Evolutionary conservation across 2,329 filamentous ascomycete genomes (phyloP).

Genomic region (Fusarium mangiferae): DNA sequence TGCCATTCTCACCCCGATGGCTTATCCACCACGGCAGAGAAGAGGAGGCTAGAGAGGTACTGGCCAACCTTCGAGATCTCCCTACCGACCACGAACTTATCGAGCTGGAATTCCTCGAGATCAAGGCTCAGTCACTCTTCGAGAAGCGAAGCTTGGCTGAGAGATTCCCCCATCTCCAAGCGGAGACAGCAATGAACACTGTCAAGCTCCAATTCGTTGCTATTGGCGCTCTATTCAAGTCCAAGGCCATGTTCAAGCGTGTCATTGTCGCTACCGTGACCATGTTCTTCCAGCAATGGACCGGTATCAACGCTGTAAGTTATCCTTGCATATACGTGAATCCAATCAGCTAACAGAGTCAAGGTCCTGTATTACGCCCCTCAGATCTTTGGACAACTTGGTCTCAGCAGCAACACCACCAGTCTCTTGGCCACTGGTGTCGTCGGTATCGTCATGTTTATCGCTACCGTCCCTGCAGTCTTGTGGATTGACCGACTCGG

Average conservation of each 20-base stretch:
- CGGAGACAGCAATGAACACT: slow-evolving; percentile 54
- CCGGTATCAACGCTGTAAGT: slow-evolving; percentile 63
- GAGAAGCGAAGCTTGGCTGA: slow-evolving; percentile 63
- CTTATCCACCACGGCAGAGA: slow-evolving; percentile 76
- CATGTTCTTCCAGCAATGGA: slow-evolving; percentile 67
- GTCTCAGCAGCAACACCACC: slow-evolving; percentile 61
- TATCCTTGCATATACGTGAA: accelerated
- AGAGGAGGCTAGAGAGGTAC: slow-evolving; percentile 70
- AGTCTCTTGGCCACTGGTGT: slow-evolving; percentile 76
- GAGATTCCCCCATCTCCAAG: slow-evolving; percentile 9
- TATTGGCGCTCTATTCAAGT: slow-evolving; percentile 71
- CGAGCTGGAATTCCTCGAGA: slow-evolving; percentile 82
- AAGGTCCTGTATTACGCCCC: slow-evolving; percentile 73
- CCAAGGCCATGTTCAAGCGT: slow-evolving; percentile 72
- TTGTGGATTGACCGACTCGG: slow-evolving; percentile 73
- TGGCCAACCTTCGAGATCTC: slow-evolving; percentile 71
- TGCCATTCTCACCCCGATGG: slow-evolving; percentile 84
- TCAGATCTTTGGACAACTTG: slow-evolving; percentile 74
- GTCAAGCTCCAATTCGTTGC: slow-evolving; percentile 77
- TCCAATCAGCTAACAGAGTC: neutral
- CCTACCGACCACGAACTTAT: slow-evolving; percentile 71
- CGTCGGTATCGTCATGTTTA: slow-evolving; percentile 76
- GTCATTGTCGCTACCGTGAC: slow-evolving; percentile 71
- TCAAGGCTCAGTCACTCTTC: slow-evolving; percentile 81
- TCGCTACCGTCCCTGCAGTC: slow-evolving; percentile 74